phyloP scores from a whole-genome alignment of 768 basidiomycete species.

The Tephrocybe sp. region DNA sequence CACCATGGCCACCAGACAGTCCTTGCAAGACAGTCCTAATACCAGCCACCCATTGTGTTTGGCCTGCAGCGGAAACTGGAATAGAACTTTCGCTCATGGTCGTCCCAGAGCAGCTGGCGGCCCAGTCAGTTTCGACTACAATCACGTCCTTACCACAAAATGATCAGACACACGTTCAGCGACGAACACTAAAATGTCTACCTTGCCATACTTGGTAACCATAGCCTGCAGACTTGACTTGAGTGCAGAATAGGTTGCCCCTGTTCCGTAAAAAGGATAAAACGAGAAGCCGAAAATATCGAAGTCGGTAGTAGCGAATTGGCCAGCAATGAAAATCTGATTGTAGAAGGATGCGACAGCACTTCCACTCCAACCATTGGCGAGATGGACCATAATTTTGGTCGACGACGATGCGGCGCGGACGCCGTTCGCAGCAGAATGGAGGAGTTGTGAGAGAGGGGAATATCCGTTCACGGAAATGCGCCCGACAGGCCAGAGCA shows the following conservation, averaged over 20 bases:
- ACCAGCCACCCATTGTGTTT: conserved; percentile 49
- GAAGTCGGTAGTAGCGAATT: conserved; percentile 46
- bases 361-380: conserved; percentile 56
- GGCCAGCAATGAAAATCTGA: conserved; percentile 50
- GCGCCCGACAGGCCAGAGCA: conserved; percentile 58
- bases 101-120: conserved; percentile 43
- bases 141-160: conserved; percentile 47
- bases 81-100: conserved; percentile 46
- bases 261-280: conserved; percentile 61
- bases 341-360: conserved; percentile 48
- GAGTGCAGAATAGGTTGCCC: conserved; percentile 51
- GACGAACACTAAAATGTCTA: conserved; percentile 10
- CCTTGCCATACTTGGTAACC: conserved; percentile 48
- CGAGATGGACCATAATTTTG: conserved; percentile 57
- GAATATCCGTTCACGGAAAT: conserved; percentile 52
- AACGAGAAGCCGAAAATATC: conserved; percentile 64
- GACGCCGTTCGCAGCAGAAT: conserved; percentile 57
- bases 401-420: conserved; percentile 44
- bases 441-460: conserved; percentile 54
- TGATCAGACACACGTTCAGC: not conserved
- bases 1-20: conserved; percentile 46
- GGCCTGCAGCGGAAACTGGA: conserved; percentile 47
- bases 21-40: conserved; percentile 45
- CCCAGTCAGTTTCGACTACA: conserved; percentile 68
- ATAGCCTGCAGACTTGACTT: conserved; percentile 49